Evolutionary conservation across 495 filamentous ascomycete species (phyloP).

Genomic region (Aspergillus coremiiformis): DNA sequence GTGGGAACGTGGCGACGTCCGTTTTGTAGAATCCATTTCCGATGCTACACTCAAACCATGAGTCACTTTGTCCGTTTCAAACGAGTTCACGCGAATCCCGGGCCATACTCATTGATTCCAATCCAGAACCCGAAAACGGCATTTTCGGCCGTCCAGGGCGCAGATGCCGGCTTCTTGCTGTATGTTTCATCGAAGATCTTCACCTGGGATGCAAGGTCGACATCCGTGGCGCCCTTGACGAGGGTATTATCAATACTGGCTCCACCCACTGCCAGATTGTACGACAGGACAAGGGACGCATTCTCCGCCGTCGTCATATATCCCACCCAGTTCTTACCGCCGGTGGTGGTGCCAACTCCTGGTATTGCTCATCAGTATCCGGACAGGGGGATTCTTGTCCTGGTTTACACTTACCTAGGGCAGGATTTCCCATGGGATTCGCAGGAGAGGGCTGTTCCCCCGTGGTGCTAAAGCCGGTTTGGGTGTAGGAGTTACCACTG

Average conservation of each 20-base stretch:
- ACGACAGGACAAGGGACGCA: conserved; percentile 42
- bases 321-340: conserved; percentile 48
- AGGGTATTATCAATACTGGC: conserved; percentile 48
- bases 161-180: conserved; percentile 26
- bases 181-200: conserved; percentile 23
- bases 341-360: conserved; percentile 45
- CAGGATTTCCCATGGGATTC: conserved; percentile 74
- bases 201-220: conserved; percentile 28
- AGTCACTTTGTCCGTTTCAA: background rate
- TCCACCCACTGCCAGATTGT: conserved; percentile 51
- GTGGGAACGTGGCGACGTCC: conserved; percentile 37
- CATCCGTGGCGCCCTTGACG: conserved; percentile 20
- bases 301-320: conserved; percentile 50
- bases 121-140: conserved; percentile 66
- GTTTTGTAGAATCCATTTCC: conserved; percentile 54
- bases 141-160: conserved; percentile 54
- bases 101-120: conserved; percentile 66
- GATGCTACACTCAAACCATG: conserved; percentile 27
- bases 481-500: conserved; percentile 55
- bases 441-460: conserved; percentile 48
- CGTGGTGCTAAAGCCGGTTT: conserved; percentile 58
- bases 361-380: background rate
- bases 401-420: conserved; percentile 18
- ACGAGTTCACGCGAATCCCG: background rate
- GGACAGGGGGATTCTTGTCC: background rate